Evolutionary conservation across 768 basidiomycete genomes (phyloP), one percentile per base, ranked within the genome.

Genomic region (Crucibulum laeve): DNA sequence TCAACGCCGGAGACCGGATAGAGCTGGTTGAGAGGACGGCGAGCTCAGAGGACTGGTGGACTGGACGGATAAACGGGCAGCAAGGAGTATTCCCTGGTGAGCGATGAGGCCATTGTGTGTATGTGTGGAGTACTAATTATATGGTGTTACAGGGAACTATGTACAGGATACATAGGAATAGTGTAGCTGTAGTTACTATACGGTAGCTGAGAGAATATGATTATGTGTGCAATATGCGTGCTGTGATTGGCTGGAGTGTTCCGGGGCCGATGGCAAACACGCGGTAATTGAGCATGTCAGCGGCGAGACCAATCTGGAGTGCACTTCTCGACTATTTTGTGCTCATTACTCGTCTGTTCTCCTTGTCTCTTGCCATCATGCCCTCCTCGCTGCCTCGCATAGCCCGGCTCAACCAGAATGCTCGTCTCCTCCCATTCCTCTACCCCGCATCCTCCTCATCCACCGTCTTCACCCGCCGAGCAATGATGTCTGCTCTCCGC

Each of bases 21-120:
- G 91, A 95, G 65, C 70, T 98, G 42, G 75, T 96, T 25, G 84
- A 93, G 63, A 79, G 79, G 63, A 83, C 85, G 14, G 78, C 76
- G 5, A 93, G 82, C 55, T 59, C 83, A 21, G 91, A 98, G 59
- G 94, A 98, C 58, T 97, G 94, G 94, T 98, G 95, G 95, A 96
- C 93, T 21, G 94, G 95, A 5, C 76, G 79, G 55, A 42, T 95
- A 52, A 82, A 90, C 51, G 92, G 92, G 5, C 60, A 62, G 48
- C 80, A 90, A 59, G 94, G 94, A 5, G 87, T 93, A 13, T 97
- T 97, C 67, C 95, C 94, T 43, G 90, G 88, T 78, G 67, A 59
- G 19, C 8, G 18, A 37, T 32, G 10, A 10, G 10, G 28, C 28
- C 28, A 32, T 10, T 37, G 11, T 37, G 11, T 10, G 18, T 19